These are phyloP conservation scores for Penicillium fimorum DNA, from an alignment of 495 filamentous ascomycete genomes.

Conservation along the genomic window DNA sequence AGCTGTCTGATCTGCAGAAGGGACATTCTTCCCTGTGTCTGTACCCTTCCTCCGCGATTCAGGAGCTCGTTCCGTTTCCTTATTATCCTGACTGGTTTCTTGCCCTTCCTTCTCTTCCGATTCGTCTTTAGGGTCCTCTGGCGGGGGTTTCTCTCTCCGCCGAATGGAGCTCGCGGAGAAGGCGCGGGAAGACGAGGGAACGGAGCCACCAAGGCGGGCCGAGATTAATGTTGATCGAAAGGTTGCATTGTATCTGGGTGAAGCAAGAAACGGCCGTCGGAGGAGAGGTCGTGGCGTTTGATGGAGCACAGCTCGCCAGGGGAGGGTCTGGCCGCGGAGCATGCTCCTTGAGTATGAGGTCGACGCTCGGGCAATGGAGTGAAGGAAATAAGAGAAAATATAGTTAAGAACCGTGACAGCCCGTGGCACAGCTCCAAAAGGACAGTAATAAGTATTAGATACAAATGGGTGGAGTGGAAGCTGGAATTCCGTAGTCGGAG, in stretches of 20 bases:
- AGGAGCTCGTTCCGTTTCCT: conserved; percentile 30
- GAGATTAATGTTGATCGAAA: conserved; percentile 34
- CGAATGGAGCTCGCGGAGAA: conserved; percentile 44
- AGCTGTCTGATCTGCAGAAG: conserved; percentile 29
- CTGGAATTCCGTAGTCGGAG: conserved; percentile 27
- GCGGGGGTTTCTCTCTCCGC: conserved; percentile 45
- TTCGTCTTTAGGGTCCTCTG: conserved; percentile 40
- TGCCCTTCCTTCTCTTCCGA: conserved; percentile 33
- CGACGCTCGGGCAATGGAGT: conserved; percentile 8
- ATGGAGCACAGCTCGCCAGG: conserved; percentile 56
- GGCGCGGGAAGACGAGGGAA: conserved; percentile 35
- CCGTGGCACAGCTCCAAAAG: conserved; percentile 22
- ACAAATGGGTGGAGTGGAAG: conserved; percentile 13
- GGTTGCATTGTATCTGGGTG: conserved; percentile 41
- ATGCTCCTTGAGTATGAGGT: conserved; percentile 40
- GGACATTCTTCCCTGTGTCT: conserved; percentile 36
- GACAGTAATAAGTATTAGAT: conserved; percentile 13
- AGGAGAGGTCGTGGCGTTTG: conserved; percentile 42
- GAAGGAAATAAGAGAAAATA: conserved; percentile 8
- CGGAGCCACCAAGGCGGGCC: conserved; percentile 27
- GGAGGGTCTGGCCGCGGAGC: conserved; percentile 54
- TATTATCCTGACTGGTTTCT: conserved; percentile 31
- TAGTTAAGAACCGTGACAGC: conserved; percentile 8
- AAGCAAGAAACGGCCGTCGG: conserved; percentile 32
- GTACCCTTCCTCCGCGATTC: conserved; percentile 37